Base-by-base conservation (phyloP, 805 yeast genomes). In the Pichia occidentalis region DNA sequence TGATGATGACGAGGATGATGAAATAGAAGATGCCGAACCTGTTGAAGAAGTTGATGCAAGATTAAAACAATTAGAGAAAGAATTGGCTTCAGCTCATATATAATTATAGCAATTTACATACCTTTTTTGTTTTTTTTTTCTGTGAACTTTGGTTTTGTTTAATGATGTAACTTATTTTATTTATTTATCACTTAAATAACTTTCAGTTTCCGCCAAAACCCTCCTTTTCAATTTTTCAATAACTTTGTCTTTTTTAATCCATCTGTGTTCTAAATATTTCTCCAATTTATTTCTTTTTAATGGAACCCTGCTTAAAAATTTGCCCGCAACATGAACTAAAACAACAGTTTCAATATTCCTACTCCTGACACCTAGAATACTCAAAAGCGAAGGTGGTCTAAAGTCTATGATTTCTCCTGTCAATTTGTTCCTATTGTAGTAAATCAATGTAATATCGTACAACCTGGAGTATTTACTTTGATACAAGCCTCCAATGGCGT, bases 221-320 rank as follows among this genome's bases (percentile, higher is more conserved):
- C 48, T 50, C 14, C 40, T 54, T 42, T 67, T 62, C 14, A 71
- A 58, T 31, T 60, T 58, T 4, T 59, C 60, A 20, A 76, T 61
- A 34, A 66, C 44, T 38, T 54, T 64, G 52, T 87, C 95, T 52
- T 85, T 85, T 26, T 70, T 74, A 7, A 60, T 57, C 95, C 96
- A 87, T 24, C 65, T 61, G 28, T 63, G 63, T 54, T 87, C 96
- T 7, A 87, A 58, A 84, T 92, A 87, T 54, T 73, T 75, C 46
- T 84, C 87, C 26, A 81, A 46, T 45, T 72, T 74, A 32, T 67
- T 60, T 20, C 77, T 63, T 45, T 72, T 80, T 7, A 53, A 36
- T 0, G 83, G 78, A 9, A 82, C 56, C 37, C 76, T 60, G 11
- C 63, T 49, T 13, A 74, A 51, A 14, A 72, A 48, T 44, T 67